Conservation (phyloP, 495 filamentous ascomycete species). For the Hypoxylon fuscum region DNA sequence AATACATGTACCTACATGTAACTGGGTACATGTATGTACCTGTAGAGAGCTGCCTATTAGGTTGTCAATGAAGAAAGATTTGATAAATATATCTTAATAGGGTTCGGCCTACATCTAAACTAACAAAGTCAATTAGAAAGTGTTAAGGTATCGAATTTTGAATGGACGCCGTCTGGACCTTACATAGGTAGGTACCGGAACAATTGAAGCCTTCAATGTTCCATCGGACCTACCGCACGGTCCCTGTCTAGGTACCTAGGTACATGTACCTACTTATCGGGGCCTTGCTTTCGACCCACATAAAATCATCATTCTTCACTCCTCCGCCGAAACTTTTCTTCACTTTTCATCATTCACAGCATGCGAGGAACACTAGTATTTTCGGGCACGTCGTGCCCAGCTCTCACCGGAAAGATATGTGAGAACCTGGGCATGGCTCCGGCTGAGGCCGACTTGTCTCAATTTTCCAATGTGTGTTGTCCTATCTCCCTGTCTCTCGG, state of each 20-base stretch:
- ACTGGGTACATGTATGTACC: too few species aligned
- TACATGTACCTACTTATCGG: slow-evolving; percentile 33
- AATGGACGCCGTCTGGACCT: too few species aligned
- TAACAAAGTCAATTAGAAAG: slow-evolving; percentile 16
- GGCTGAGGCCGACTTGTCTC: slow-evolving; percentile 65
- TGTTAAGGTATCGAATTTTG: too few species aligned
- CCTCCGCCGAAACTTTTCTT: slow-evolving; percentile 41
- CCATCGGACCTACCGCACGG: too few species aligned
- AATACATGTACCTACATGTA: too few species aligned
- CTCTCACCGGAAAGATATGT: slow-evolving; percentile 66
- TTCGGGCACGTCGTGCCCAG: slow-evolving; percentile 65
- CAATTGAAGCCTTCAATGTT: slow-evolving; percentile 13
- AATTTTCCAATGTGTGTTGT: slow-evolving; percentile 65
- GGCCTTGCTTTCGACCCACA: slow-evolving; percentile 21
- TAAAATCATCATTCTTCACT: slow-evolving; percentile 42
- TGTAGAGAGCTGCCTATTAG: too few species aligned
- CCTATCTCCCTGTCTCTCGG: slow-evolving; percentile 19
- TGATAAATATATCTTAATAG: too few species aligned
- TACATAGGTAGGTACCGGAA: slow-evolving; percentile 1
- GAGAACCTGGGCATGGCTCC: slow-evolving; percentile 66
- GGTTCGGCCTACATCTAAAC: background rate
- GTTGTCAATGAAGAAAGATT: too few species aligned
- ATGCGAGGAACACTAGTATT: slow-evolving; percentile 68
- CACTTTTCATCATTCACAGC: slow-evolving; percentile 37
- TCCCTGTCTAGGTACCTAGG: too few species aligned